Base-by-base conservation (phyloP, 78 protist species). In the Trichosphaerium sp. region DNA sequence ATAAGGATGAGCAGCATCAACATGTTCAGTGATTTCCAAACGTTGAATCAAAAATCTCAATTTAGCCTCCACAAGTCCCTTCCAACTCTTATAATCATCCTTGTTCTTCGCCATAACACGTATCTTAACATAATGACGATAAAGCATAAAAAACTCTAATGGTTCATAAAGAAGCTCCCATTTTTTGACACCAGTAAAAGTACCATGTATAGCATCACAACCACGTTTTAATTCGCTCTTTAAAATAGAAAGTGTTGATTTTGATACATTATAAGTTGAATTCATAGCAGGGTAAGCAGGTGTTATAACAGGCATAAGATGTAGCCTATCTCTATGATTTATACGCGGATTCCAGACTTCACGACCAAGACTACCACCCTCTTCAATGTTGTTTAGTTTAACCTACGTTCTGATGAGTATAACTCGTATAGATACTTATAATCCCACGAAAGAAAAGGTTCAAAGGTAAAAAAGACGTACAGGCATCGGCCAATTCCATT, bases 231-330 rank as follows among this genome's bases (percentile, higher is more conserved):
- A 75, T 44, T 95, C 98, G 28, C 41, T 75, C 58, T 65, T 74
- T 58, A 95, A 56, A 21, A 88, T 64, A 1, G 31, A 49, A 1
- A 90, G 73, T 12, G 97, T 89, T 3, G 94, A 71, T 28, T 2
- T n/a, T 15, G 87, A 61, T 29, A 91, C 92, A 63, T 88, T 90
- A 76, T 82, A 74, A 0, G 94, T 78, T 29, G 98, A 80, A 59
- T 96, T 96, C 94, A 92, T 85, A n/a, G 83, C 48, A 29, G 99
- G 99, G 71, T 90, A 91, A 32, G 89, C 83, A 15, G 99, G 99
- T 32, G 98, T 94, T 49, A 94, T 65, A 58, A 96, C 71, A 26
- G 97, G 96, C 96, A 95, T 91, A 60, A 87, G 59, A 60, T 88
- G 84, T 26, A 25, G 58, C 44, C 73, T 80, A 41, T 80, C 81